Base-by-base conservation (phyloP, 2,329 filamentous ascomycete species). In the Nothopassalora personata region DNA sequence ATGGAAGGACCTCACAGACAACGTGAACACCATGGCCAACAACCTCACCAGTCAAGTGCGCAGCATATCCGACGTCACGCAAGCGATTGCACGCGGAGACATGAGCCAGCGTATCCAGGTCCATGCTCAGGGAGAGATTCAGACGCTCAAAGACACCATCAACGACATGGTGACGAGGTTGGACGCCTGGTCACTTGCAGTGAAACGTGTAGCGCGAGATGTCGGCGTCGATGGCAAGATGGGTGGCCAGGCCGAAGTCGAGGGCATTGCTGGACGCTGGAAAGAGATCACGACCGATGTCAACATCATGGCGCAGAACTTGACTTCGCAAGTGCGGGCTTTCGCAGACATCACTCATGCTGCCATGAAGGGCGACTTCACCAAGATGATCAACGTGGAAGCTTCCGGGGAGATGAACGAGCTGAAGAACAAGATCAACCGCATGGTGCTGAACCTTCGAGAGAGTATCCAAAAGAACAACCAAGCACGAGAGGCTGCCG, bases 321-420 rank as follows among this genome's bases (percentile, higher is more conserved):
- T 96, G 79, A 97, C 93, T 3, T 94, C 93, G 0, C 94, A 99
- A 83, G 94, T 99, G 69, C 88, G 94, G 67, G 94, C 94, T 39
- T 99, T 99, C 75, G 94, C 92, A 56, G 93, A 97, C 73, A 97
- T 99, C 69, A 97, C 93, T n/a, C 96, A 97, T 74, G 86, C 94
- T 39, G 94, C 94, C 30, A 97, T 93, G 60, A 92, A 96, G 72
- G 94, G 94, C 64, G 93, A 99, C 75, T 97, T 97, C 74, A 96
- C 91, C 27, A 96, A 97, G 73, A 86, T 95, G 59, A 93, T 99
- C 73, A 96, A 94, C 51, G 93, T 99, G 18, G 92, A 97, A 74
- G 94, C 94, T 19, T 97, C 93, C 11, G 94, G 94, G 64, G 94
- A 99, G 76, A 97, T 99, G 94, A 94, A 97, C 75, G 93, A 97